phyloP scores from a whole-genome alignment of 371 early-diverging fungal genomes.

The Mucor ambiguus region DNA sequence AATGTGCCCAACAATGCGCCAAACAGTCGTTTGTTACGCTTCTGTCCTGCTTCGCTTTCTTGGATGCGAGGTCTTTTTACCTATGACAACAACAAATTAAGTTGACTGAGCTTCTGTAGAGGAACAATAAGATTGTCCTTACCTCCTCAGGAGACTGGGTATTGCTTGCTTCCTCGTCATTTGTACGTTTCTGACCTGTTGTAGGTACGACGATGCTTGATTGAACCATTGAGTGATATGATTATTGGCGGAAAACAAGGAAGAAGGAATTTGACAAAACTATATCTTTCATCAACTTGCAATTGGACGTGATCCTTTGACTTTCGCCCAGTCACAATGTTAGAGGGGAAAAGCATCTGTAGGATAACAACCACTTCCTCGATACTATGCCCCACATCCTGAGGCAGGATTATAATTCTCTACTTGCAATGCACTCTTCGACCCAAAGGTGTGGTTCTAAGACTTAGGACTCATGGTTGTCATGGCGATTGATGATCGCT shows the following conservation, averaged over 20 bases:
- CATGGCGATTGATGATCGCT: no score
- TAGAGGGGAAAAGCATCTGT: not conserved
- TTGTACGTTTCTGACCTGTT: not conserved
- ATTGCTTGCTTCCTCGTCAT: not conserved
- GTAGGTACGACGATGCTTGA: slow-evolving; percentile 20
- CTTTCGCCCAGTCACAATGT: not conserved
- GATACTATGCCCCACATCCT: not conserved
- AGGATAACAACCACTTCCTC: no score
- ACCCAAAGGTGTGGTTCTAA: no score
- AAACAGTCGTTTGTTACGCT: slow-evolving; percentile 59
- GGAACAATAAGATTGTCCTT: not conserved
- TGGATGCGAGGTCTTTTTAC: slow-evolving; percentile 37
- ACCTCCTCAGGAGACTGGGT: slow-evolving; percentile 3
- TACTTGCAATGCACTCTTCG: no score
- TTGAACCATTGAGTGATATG: slow-evolving; percentile 15
- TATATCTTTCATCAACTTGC: not conserved
- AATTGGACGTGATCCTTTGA: not conserved
- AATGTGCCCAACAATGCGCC: slow-evolving; percentile 60
- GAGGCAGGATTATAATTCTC: not conserved
- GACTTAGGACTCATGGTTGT: no score
- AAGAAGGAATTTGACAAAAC: not conserved
- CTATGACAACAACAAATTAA: not conserved
- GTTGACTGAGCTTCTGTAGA: not conserved
- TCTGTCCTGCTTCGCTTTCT: slow-evolving; percentile 35
- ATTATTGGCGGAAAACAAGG: not conserved